Evolutionary conservation across 192 early-diverging fungal species (phyloP), one percentile per base, ranked within the genome.

Genomic region (Piromyces sp.): DNA sequence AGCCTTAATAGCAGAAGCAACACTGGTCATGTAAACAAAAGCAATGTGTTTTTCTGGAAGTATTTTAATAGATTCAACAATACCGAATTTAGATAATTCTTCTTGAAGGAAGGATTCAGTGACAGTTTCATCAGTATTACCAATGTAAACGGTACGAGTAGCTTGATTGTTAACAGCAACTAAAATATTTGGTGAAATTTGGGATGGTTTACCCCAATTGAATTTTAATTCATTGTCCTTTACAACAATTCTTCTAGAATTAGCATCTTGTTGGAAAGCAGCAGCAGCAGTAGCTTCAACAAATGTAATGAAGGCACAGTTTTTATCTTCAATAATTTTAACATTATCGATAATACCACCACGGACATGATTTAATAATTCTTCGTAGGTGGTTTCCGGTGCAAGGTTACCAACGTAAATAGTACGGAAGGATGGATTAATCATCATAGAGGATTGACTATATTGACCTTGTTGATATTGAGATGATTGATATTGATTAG

Each of bases 341-440:
- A 93, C 87, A 33, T 86, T 84, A 83, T 95, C 94, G 29, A 96
- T 84, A 13, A 88, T 83, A 19, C 95, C 95, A 37, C 87, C 87
- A 42, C 89, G 91, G 37, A 96, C 88, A 79, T 90, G 82, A 84
- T 95, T 92, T 58, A 95, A 84, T 13, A 96, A 84, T 14, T 94
- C 92, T 51, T 89, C 87, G 28, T 92, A 83, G 2, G 87, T 87
- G 12, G 87, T 85, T 37, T 87, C 88, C 0, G 88, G 16, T 2
- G 94, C 91, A 19, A 96, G 83, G 81, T 94, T 93, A 79, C 95
- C 95, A 38, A 96, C 83, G 84, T 96, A 96, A 17, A 96, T 85
- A 7, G 95, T 96, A 36, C 95, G 90, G 79, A 86, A 89, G 26
- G 89, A 86, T 81, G 89, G 82, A 80, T 88, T 51, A 51, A 51